Evolutionary conservation across 2,329 filamentous ascomycete species (phyloP).

Genomic region (Arthroderma sp.): DNA sequence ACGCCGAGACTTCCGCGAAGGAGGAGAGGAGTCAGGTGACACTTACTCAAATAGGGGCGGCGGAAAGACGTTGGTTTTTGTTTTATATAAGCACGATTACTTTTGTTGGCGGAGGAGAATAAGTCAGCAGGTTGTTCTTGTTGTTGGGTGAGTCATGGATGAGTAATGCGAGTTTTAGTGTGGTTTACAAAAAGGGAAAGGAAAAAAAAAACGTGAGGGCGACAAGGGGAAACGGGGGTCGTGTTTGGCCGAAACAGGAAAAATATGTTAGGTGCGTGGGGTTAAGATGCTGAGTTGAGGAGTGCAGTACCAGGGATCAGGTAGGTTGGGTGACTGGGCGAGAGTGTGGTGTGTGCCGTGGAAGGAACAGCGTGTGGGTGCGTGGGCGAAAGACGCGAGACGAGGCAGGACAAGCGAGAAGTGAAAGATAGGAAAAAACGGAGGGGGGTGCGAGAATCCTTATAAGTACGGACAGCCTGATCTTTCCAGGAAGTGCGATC

Average conservation of each 20-base stretch:
- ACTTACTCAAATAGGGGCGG: slow-evolving; percentile 3
- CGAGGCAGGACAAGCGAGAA: slow-evolving; percentile 17
- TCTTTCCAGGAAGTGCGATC: slow-evolving; percentile 17
- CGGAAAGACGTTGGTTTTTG: slow-evolving; percentile 1
- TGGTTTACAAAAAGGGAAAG: too few relatives aligned
- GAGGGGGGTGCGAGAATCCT: slow-evolving; percentile 29
- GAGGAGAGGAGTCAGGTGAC: slow-evolving; percentile 11
- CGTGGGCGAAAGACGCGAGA: slow-evolving; percentile 13
- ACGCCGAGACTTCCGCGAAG: slow-evolving; percentile 8
- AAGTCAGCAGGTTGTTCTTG: too few relatives aligned
- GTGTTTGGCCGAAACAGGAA: too few relatives aligned
- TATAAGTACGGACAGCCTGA: slow-evolving; percentile 26
- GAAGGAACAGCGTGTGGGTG: slow-evolving; percentile 5
- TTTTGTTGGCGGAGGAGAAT: too few relatives aligned
- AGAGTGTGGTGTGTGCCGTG: slow-evolving; percentile 5
- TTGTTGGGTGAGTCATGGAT: too few relatives aligned
- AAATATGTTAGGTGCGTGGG: too few relatives aligned
- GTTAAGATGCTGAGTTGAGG: too few relatives aligned
- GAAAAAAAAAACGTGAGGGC: too few relatives aligned
- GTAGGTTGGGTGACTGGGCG: neutral
- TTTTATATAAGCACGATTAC: neutral
- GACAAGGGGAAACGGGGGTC: too few relatives aligned
- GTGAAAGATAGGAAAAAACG: slow-evolving; percentile 24
- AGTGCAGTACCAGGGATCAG: too few relatives aligned
- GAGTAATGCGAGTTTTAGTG: too few relatives aligned